Percentiles rank a stretch among this genome's conserved stretches.
phyloP scores from a whole-genome alignment of 2,329 filamentous ascomycete species.

The Monilinia polystroma region DNA sequence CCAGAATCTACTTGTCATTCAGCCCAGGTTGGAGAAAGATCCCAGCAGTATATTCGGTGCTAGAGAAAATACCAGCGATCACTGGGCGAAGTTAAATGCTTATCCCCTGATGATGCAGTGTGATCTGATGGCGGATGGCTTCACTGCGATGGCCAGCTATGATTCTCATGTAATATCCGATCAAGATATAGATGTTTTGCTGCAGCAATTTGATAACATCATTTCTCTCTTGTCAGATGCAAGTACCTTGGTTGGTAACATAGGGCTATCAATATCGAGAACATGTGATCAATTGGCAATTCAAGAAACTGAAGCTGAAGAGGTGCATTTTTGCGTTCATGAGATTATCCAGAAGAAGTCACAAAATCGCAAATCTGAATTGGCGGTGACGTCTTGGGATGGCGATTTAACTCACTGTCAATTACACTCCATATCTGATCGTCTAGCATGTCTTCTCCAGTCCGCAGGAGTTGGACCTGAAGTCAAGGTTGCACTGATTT shows the following conservation, averaged over 20 bases:
- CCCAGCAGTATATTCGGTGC: not conserved
- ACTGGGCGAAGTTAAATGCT: slow-evolving; percentile 25
- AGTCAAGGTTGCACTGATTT: slow-evolving; percentile 28
- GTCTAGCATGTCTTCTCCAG: slow-evolving; percentile 29
- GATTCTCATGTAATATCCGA: slow-evolving; percentile 22
- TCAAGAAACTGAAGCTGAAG: slow-evolving; percentile 10
- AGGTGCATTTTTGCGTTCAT: slow-evolving; percentile 27
- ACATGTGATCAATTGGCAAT: not conserved
- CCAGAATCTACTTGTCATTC: slow-evolving; percentile 23
- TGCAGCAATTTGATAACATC: slow-evolving; percentile 25
- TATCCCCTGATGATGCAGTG: slow-evolving; percentile 29
- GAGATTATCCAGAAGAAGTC: slow-evolving; percentile 25
- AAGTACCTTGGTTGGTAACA: slow-evolving; percentile 9
- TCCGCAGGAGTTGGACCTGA: slow-evolving; percentile 28
- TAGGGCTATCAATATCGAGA: slow-evolving; percentile 26
- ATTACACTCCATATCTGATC: slow-evolving; percentile 30
- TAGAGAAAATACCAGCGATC: slow-evolving; percentile 13
- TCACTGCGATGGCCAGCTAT: slow-evolving; percentile 25
- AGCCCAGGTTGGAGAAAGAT: slow-evolving; percentile 17
- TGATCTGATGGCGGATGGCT: slow-evolving; percentile 5
- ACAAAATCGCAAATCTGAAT: not conserved
- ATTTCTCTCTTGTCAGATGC: slow-evolving; percentile 6
- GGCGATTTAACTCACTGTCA: slow-evolving; percentile 33
- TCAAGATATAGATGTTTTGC: slow-evolving; percentile 20
- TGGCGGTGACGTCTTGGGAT: slow-evolving; percentile 28